These are phyloP conservation scores for Apophysomyces variabilis DNA, from an alignment of 371 early-diverging fungal genomes.

Conservation along the genomic window DNA sequence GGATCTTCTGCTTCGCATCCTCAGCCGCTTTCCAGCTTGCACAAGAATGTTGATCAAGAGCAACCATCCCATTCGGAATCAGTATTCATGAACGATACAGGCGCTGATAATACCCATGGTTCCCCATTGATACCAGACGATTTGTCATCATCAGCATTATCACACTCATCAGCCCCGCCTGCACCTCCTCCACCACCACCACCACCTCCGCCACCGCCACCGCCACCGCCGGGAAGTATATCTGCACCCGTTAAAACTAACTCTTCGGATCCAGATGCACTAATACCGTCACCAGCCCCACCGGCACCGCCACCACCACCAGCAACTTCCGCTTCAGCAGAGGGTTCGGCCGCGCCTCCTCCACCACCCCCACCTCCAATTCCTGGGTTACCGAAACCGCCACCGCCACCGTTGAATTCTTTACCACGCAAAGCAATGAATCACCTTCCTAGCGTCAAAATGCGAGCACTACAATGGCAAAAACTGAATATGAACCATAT, in stretches of 20 bases:
- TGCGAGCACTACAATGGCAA: slow-evolving; percentile 87
- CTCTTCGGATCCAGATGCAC: slow-evolving; percentile 1
- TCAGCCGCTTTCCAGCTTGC: neutral
- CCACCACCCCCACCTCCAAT: slow-evolving; percentile 23
- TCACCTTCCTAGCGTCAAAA: slow-evolving; percentile 70
- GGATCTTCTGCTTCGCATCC: neutral
- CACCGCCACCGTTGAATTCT: slow-evolving; percentile 10
- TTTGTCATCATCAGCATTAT: slow-evolving; percentile 16
- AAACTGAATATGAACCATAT: slow-evolving; percentile 70
- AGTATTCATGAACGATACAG: neutral
- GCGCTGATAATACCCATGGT: neutral
- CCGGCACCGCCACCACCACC: slow-evolving; percentile 35
- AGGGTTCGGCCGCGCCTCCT: slow-evolving; percentile 13
- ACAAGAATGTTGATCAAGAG: neutral
- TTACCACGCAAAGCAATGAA: slow-evolving; percentile 62
- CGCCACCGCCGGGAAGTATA: slow-evolving; percentile 20
- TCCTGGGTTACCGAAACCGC: slow-evolving; percentile 4
- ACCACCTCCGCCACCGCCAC: slow-evolving; percentile 15
- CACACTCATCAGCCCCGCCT: slow-evolving; percentile 10
- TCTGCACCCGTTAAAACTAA: slow-evolving; percentile 12
- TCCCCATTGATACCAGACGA: slow-evolving; percentile 11
- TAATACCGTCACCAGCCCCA: slow-evolving; percentile 21
- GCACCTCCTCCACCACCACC: slow-evolving; percentile 7
- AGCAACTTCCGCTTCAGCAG: slow-evolving; percentile 10
- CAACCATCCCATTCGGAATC: neutral